Percentiles rank a stretch among this genome's conserved stretches.
Conservation (phyloP, 2,329 filamentous ascomycete species). For the Fusarium mundagurra region DNA sequence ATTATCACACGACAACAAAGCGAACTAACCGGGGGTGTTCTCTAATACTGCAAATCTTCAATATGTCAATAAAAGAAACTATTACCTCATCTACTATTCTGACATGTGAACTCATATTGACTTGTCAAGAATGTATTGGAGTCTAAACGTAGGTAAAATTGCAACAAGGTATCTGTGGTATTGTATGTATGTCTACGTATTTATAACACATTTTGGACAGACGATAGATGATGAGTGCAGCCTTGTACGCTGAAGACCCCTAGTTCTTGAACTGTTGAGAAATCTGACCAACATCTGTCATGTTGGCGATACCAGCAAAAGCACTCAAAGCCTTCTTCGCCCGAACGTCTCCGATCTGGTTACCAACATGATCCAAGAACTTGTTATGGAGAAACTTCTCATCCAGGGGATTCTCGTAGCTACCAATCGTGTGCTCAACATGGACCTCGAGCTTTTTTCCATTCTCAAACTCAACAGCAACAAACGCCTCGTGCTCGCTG, state of each 20-base stretch:
- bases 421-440: neutral
- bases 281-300: neutral
- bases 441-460: neutral
- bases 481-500: neutral
- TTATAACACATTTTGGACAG: neutral
- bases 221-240: neutral
- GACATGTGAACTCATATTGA: neutral
- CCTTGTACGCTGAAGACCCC: too few relatives aligned
- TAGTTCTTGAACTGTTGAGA: neutral
- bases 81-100: neutral
- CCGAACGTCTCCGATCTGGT: neutral
- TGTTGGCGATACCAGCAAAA: neutral
- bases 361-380: neutral
- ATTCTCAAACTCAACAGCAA: neutral
- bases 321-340: neutral
- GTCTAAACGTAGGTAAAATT: neutral
- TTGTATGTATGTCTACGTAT: neutral
- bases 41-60: neutral
- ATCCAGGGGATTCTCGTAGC: neutral
- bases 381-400: neutral
- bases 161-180: neutral
- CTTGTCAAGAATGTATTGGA: neutral
- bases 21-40: neutral
- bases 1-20: neutral
- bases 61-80: neutral